A percentile compares a stretch with the other conserved stretches of the same genome.
Evolutionary conservation across 2,329 filamentous ascomycete species (phyloP).

Genomic region (Botrytis deweyae): DNA sequence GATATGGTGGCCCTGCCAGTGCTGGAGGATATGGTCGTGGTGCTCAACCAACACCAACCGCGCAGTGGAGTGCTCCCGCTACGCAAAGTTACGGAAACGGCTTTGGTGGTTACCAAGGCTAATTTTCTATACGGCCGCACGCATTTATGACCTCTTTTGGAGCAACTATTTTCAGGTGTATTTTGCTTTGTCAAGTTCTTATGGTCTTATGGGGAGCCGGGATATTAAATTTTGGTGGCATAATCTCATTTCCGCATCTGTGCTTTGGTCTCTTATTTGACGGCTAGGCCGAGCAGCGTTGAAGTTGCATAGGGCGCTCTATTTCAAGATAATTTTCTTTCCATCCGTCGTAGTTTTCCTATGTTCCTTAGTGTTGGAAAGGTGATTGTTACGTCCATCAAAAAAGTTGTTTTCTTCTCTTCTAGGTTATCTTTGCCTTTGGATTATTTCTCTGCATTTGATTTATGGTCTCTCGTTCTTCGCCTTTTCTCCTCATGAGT

Average conservation of each 20-base stretch:
- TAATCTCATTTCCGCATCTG: conserved; percentile 32
- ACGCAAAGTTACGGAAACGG: conserved; percentile 62
- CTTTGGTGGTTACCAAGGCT: conserved; percentile 63
- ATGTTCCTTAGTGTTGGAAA: conserved; percentile 37
- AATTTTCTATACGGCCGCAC: conserved; percentile 30
- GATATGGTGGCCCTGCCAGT: conserved; percentile 69
- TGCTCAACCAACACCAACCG: conserved; percentile 45
- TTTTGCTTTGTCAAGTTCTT: conserved; percentile 28
- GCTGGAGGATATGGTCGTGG: conserved; percentile 84
- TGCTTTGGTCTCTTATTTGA: conserved; percentile 28
- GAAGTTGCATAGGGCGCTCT: conserved; percentile 35
- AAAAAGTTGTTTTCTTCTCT: conserved; percentile 40
- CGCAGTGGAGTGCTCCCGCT: conserved; percentile 50
- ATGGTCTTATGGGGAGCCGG: conserved; percentile 27
- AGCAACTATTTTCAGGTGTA: conserved; percentile 24
- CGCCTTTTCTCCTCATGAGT: conserved; percentile 38
- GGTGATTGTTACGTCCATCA: conserved; percentile 36
- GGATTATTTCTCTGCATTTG: conserved; percentile 33
- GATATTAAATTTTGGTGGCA: conserved; percentile 34
- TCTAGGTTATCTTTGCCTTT: conserved; percentile 37
- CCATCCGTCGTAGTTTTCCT: conserved; percentile 34
- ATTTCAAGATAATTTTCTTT: conserved; percentile 36
- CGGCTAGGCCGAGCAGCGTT: conserved; percentile 35
- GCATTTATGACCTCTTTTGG: conserved; percentile 21
- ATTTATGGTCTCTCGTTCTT: conserved; percentile 36